Base-by-base conservation (phyloP, 23 red algal species). In the Chondrus crispus region DNA sequence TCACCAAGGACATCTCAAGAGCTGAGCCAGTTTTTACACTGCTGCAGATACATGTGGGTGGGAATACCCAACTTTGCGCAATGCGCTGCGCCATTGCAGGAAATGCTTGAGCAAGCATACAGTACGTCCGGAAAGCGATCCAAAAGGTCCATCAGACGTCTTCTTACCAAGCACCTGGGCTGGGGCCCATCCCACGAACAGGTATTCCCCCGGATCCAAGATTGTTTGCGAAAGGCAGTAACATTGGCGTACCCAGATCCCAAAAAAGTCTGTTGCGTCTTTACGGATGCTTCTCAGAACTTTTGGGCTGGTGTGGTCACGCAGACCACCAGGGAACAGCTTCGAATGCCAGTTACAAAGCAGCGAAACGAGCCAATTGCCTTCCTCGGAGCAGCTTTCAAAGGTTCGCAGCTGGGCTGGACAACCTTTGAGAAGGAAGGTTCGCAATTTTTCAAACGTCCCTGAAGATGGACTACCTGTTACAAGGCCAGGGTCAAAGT, bases 221-320 rank as follows among this genome's bases (percentile, higher is more conserved):
- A 86, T 3, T 6, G 41, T 47, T 43, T 69, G 24, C 55, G 41
- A 32, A 48, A 66, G 4, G 28, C 55, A 4, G 62, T 71, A n/a
- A n/a, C 68, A 14, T 49, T 86, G 35, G 22, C 82, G 14, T 40
- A 44, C 4, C 11, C 41, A 12, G 18, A 44, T 3, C 20, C 7
- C 16, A 18, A 44, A 38, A 66, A 69, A 26, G 44, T 52, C 5
- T 39, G 41, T 37, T 86, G 52, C 30, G 47, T 86, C 11, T 68
- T 69, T 16, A 86, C 82, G 5, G 55, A 86, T 53, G 58, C 52
- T 6, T 69, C 58, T 41, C 14, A 86, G 11, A 68, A 49, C 35
- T 71, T 68, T 69, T 86, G 62, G 54, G 22, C 29, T 20, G 62
- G 82, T 20, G 10, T 86, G 4, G 82, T 86, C 36, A 86, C 82